Base-by-base conservation (phyloP, 352 stramenopile species). In the Phytophthora crassamura region DNA sequence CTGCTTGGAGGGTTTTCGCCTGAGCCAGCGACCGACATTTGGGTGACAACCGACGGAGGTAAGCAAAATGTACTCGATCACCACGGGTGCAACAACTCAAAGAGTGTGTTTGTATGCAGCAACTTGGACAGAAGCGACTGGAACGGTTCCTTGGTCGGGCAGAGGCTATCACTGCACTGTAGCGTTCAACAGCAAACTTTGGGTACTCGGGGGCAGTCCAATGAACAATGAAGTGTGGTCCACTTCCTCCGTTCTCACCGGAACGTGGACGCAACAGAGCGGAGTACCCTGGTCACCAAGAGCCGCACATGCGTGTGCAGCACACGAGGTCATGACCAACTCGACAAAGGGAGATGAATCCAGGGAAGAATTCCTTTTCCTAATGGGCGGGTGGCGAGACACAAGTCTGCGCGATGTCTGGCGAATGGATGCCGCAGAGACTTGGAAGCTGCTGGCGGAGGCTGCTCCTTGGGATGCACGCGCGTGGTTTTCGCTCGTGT, bases 151-250 rank as follows among this genome's bases (percentile, higher is more conserved):
- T 4, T 95, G 84, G 84, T 2, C 70, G 25, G 84, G 84, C 15
- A 71, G 86, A 36, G 86, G 83, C 11, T 93, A 86, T 57, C 86
- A 95, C 64, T 95, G 86, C 67, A 74, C 86, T 3, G 76, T 90
- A 4, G 71, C 73, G 1, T 92, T 91, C 56, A 53, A 84, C 34
- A 56, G 48, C n/a, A 74, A 75, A 28, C 46, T 93, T 5, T 93
- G 81, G 69, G 60, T 95, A 16, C 68, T 93, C n/a, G 86, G 84
- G 8, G 86, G 86, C 1, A 93, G 76, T 61, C 86, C 86, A n/a
- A 58, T 93, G 14, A 91, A 86, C 58, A 93, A 91, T 64, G 78
- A 92, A 14, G 83, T 95, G 36, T 95, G 85, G 84, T 86, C 72
- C 5, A 89, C 86, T 1, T 53, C 72, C 1, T 93, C 84, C 0